These are phyloP conservation scores for Diplotaxis tenuifolia DNA, from an alignment of 345 rosid species.

Conservation along the genomic window DNA sequence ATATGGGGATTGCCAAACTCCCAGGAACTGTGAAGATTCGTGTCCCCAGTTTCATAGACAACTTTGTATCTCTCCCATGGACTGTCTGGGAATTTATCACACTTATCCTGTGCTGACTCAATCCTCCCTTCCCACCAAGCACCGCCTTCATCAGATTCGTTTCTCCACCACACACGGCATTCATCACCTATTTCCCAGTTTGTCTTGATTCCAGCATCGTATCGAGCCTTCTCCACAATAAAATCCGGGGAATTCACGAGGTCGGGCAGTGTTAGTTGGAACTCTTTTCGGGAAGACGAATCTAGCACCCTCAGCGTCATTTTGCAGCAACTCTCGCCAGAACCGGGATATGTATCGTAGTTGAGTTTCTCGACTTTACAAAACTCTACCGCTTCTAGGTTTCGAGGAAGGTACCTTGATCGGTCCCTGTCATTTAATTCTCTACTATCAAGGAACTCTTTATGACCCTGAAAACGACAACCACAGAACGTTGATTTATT, in stretches of 20 bases:
- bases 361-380: conserved; percentile 73
- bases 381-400: conserved; percentile 67
- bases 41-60: conserved; percentile 53
- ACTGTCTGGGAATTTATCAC: conserved; percentile 73
- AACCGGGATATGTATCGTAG: conserved; percentile 77
- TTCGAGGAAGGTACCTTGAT: conserved; percentile 55
- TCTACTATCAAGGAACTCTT: conserved; percentile 51
- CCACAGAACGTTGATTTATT: conserved; percentile 17
- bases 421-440: conserved; percentile 53
- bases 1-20: conserved; percentile 72
- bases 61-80: conserved; percentile 88
- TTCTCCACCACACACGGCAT: conserved; percentile 91
- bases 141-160: conserved; percentile 64
- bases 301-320: conserved; percentile 75
- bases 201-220: conserved; percentile 64
- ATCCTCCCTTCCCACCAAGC: conserved; percentile 89
- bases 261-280: conserved; percentile 77
- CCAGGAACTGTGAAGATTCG: conserved; percentile 84
- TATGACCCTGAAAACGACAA: conserved; percentile 72
- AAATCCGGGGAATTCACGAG: conserved; percentile 78
- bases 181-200: conserved; percentile 70
- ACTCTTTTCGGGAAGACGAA: conserved; percentile 49
- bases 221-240: conserved; percentile 80
- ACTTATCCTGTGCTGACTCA: conserved; percentile 51
- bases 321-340: conserved; percentile 97